Evolutionary conservation across 768 basidiomycete genomes (phyloP).

Genomic region (Inosperma sp.): DNA sequence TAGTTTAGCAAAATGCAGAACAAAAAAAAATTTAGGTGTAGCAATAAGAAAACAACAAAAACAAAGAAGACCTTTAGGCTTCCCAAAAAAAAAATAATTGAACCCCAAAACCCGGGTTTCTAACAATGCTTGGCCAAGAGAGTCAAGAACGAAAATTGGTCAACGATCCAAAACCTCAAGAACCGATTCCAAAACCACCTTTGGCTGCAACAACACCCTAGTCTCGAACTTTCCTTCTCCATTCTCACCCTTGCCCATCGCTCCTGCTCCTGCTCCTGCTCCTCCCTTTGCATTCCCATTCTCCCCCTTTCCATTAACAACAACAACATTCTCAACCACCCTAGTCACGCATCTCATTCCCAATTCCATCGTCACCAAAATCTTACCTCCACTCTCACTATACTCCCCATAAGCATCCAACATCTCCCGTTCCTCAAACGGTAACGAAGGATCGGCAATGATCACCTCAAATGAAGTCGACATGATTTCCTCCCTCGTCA

Average conservation of each 20-base stretch:
- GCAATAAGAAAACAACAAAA: too few species aligned
- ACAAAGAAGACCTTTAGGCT: too few species aligned
- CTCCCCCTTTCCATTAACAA: background rate
- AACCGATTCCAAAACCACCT: slow-evolving; percentile 73
- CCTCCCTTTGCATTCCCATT: background rate
- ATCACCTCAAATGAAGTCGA: slow-evolving; percentile 72
- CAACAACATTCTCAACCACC: slow-evolving; percentile 22
- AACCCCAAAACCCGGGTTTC: too few species aligned
- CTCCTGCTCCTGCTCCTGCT: background rate
- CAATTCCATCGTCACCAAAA: slow-evolving; percentile 68
- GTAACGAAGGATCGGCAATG: slow-evolving; percentile 49
- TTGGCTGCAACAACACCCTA: slow-evolving; percentile 62
- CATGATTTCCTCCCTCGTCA: slow-evolving; percentile 70
- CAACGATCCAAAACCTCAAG: slow-evolving; percentile 36
- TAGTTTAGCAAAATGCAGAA: too few species aligned
- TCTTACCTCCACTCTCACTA: slow-evolving; percentile 43
- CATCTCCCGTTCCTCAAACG: slow-evolving; percentile 42
- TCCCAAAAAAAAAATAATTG: too few species aligned
- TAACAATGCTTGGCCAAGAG: too few species aligned
- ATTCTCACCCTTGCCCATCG: slow-evolving; percentile 15
- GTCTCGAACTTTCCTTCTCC: slow-evolving; percentile 49
- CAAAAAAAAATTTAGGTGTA: too few species aligned
- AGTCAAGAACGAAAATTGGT: background rate
- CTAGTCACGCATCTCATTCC: slow-evolving; percentile 63
- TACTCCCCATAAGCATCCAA: slow-evolving; percentile 61